These are phyloP conservation scores for Saccharomycopsis crataegensis DNA, from an alignment of 1,139 yeast species.

Conservation along the genomic window DNA sequence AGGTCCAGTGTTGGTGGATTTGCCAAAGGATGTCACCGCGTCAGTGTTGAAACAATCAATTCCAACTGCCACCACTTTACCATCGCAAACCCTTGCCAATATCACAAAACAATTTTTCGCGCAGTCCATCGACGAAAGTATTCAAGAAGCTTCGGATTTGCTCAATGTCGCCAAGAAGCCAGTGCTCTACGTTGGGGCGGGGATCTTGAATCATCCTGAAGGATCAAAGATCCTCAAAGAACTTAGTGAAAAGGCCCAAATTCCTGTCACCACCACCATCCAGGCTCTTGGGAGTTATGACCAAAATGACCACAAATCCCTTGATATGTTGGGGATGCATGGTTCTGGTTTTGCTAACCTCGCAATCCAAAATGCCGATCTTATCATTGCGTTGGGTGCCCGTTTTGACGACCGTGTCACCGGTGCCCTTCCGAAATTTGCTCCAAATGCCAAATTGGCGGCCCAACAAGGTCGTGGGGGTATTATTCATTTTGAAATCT, in stretches of 20 bases:
- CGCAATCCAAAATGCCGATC: constrained; percentile 89
- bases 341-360: constrained; percentile 93
- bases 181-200: constrained; percentile 85
- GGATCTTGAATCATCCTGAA: constrained; percentile 70
- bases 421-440: constrained; percentile 75
- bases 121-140: constrained; percentile 70
- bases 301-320: constrained; percentile 81
- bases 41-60: constrained; percentile 80
- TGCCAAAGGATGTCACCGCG: constrained; percentile 97
- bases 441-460: constrained; percentile 88
- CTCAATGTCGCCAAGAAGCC: constrained; percentile 83
- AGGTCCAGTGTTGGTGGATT: constrained; percentile 95
- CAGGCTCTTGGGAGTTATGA: constrained; percentile 94
- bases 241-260: constrained; percentile 81
- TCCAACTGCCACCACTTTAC: constrained; percentile 78
- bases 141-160: constrained; percentile 69
- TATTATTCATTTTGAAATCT: constrained; percentile 89
- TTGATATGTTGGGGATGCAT: constrained; percentile 98
- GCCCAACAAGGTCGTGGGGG: constrained; percentile 90
- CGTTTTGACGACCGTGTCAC: constrained; percentile 98
- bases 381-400: constrained; percentile 91
- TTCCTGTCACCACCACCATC: constrained; percentile 92
- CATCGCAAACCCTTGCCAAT: constrained; percentile 68
- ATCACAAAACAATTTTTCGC: constrained; percentile 66
- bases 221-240: constrained; percentile 79